Evolutionary conservation across 1,284 basidiomycete species (phyloP), one percentile per base, ranked within the genome.

Genomic region (Cryptococcus amylolentus): DNA sequence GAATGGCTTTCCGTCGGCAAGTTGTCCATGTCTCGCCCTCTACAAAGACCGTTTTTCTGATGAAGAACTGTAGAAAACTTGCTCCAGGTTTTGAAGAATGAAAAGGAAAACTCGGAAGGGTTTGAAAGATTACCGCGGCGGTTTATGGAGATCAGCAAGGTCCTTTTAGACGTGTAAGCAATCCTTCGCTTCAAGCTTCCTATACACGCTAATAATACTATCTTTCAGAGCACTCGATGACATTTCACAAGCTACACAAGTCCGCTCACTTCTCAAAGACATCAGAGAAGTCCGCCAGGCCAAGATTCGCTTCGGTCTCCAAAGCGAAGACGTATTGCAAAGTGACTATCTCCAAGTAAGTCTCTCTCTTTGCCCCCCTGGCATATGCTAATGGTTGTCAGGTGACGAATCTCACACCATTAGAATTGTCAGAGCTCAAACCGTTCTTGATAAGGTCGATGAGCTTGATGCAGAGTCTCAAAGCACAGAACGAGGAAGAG

Each of bases 211-310:
- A 16, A 16, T 14, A 16, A n/a, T 5, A 49, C 12, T 39, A 38
- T 6, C 35, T n/a, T 12, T 18, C 10, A 14, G 66, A 97, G 94
- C 0, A 94, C 95, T 89, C 7, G 93, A 98, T 69, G 94, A 98
- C 66, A 78, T 98, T 2, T 83, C 86, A 49, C 84, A 86, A 51
- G 84, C 91, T 0, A 90, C 92, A 54, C 86, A 84, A 61, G 80
- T 98, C 16, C 84, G 91, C 1, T 85, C 86, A 2, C 77, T 98
- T 3, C 82, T 98, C 42, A 95, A 98, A 75, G 93, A 97, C 72
- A 82, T 98, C 37, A 87, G 92, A 16, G 94, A 98, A 79, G 89
- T 89, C 16, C 83, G 95, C 45, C 95, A 98, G 75, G 88, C 91
- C 28, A 98, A 98, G 75, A 88, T 89, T 77, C 80, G 93, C 58